A percentile compares a stretch with the other conserved stretches of the same genome.
These are phyloP conservation scores for Colletotrichum godetiae DNA, from an alignment of 2,329 filamentous ascomycete genomes.

Conservation along the genomic window DNA sequence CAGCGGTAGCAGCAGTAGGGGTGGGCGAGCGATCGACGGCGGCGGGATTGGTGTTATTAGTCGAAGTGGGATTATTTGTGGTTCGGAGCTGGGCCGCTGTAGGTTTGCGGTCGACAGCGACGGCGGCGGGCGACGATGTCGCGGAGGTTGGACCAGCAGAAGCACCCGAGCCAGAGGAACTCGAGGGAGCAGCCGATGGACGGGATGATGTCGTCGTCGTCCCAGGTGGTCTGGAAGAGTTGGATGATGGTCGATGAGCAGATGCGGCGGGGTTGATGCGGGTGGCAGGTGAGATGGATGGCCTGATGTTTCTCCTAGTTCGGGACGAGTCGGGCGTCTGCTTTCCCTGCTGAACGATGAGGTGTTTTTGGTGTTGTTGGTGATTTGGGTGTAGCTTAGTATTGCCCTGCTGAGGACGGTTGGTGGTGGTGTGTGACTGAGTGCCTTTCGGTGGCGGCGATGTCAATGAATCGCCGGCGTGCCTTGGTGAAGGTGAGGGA, in stretches of 20 bases:
- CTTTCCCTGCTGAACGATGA: background rate
- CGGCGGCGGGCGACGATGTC: background rate
- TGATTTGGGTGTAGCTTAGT: background rate
- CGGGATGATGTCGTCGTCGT: constrained; percentile 14
- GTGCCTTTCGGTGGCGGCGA: background rate
- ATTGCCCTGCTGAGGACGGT: background rate
- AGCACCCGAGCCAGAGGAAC: constrained; percentile 48
- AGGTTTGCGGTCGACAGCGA: constrained; percentile 14
- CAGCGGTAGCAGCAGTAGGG: background rate
- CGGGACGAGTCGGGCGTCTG: constrained; percentile 28
- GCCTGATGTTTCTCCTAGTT: constrained; percentile 28
- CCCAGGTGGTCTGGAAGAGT: background rate
- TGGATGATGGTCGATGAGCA: background rate
- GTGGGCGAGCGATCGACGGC: constrained; percentile 1
- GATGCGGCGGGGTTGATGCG: constrained; percentile 18
- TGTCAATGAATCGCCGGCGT: background rate
- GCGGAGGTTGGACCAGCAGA: constrained; percentile 41
- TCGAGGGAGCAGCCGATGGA: background rate
- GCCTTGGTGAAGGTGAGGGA: constrained; percentile 8
- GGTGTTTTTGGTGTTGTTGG: constrained; percentile 10
- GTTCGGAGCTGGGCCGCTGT: constrained; percentile 22
- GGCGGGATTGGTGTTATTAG: constrained; percentile 8
- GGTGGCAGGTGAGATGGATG: constrained; percentile 30
- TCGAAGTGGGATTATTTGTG: constrained; percentile 25
- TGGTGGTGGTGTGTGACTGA: background rate